These are phyloP conservation scores for Petunia secreta DNA, from an alignment of 257 asterid genomes.

Conservation along the genomic window DNA sequence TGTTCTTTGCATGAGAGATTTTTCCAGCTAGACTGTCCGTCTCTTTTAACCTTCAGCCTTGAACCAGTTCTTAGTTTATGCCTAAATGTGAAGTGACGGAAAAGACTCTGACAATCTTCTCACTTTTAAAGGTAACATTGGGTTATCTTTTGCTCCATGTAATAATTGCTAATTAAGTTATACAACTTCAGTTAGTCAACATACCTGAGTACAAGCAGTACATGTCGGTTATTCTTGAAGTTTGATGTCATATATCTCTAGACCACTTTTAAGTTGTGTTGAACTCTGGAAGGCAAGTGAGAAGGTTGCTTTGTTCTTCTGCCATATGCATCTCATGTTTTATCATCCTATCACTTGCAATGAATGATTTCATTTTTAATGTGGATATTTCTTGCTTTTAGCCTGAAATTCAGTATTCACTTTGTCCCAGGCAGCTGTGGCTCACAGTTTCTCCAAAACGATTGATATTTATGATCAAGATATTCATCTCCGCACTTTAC, in stretches of 20 bases:
- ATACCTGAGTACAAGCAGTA: neutral
- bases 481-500: conserved; percentile 84
- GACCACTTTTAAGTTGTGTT: neutral
- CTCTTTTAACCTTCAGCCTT: neutral
- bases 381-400: conserved; percentile 24
- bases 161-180: neutral
- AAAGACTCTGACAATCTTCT: neutral
- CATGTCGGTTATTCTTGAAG: neutral
- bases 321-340: neutral
- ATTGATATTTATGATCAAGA: conserved; percentile 91
- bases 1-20: neutral
- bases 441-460: conserved; percentile 80
- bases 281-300: neutral
- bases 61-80: neutral
- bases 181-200: neutral
- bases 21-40: neutral
- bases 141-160: neutral
- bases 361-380: neutral
- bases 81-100: neutral
- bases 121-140: neutral
- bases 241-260: neutral
- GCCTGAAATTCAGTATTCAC: conserved; percentile 22
- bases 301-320: neutral
- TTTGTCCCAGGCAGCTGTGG: conserved; percentile 77
- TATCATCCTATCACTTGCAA: neutral